Evolutionary conservation across 75 land plant species (phyloP), one percentile per base, ranked within the genome.

Genomic region (Pinus albicaulis): DNA sequence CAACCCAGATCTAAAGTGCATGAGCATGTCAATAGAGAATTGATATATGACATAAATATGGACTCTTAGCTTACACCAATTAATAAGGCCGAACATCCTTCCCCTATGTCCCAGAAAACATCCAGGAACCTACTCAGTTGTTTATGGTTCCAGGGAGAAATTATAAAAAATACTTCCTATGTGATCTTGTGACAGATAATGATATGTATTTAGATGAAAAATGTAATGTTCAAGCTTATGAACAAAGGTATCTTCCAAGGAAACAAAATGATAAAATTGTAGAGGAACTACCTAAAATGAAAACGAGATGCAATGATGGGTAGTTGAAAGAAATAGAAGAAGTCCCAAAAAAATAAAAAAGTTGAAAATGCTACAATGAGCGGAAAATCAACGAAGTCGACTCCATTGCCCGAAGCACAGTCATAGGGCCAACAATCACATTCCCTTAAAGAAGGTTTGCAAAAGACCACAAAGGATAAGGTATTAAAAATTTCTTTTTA

Each of bases 361-460:
- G 80, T 59, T 36, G 90, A 80, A 36, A 84, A 85, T 44, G 57
- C 80, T 61, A 58, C 79, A 15, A 86, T 83, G 76, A 85, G 56
- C 55, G 87, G 77, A 28, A 89, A 85, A 75, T 82, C 77, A 44
- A 82, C 86, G 34, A 94, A 83, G 73, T 61, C 79, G 59, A 85
- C 74, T 81, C 88, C 92, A 59, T 72, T 81, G 34, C 88, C 86
- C 38, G 99, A 98, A 76, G 92, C 99, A 28, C 96, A 89, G 66
- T 83, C 86, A 26, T 91, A 92, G 28, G 99, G 98, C 12, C 95
- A 95, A 79, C 95, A 84, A 78, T 70, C 95, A 58, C 86, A 96
- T 69, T 78, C 83, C 56, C 91, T 77, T 77, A 95, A 98, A 80
- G 87, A 92, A 78, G 93, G 89, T 78, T 80, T 95, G 26, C 89